Conservation (phyloP, 1,284 basidiomycete species). For the Volvariella volvacea region DNA sequence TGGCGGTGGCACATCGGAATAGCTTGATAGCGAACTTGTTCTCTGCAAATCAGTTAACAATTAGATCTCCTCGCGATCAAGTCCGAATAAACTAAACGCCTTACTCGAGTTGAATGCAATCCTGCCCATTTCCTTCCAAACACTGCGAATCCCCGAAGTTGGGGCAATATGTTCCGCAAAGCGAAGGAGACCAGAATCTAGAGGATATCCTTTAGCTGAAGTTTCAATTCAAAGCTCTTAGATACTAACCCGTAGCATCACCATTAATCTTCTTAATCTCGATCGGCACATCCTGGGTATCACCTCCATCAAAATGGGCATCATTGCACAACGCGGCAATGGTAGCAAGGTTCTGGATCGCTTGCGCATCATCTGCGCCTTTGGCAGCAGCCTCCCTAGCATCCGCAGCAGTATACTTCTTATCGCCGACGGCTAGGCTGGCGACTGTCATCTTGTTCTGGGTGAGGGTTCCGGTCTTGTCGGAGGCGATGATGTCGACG, state of each 20-base stretch:
- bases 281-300: conserved; percentile 21
- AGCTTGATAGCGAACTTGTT: conserved; percentile 53
- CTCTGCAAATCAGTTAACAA: conserved; percentile 17
- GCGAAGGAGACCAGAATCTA: conserved; percentile 50
- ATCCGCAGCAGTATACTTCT: conserved; percentile 16
- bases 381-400: conserved; percentile 8
- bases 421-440: conserved; percentile 31
- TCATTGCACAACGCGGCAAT: conserved; percentile 55
- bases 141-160: background rate
- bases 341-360: conserved; percentile 21
- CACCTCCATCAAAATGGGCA: conserved; percentile 38
- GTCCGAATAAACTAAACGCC: conserved; percentile 7
- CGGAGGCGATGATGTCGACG: conserved; percentile 34
- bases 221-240: background rate
- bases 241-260: conserved; percentile 49
- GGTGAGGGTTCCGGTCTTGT: conserved; percentile 46
- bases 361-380: conserved; percentile 11
- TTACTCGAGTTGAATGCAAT: conserved; percentile 46
- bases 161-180: conserved; percentile 37
- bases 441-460: conserved; percentile 43
- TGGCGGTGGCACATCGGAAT: conserved; percentile 12
- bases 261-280: conserved; percentile 41
- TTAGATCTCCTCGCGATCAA: background rate
- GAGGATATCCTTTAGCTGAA: background rate
- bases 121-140: conserved; percentile 27